A percentile compares a stretch with the other conserved stretches of the same genome.
These are phyloP conservation scores for Diplodia mutila DNA, from an alignment of 2,329 filamentous ascomycete species.

Conservation along the genomic window DNA sequence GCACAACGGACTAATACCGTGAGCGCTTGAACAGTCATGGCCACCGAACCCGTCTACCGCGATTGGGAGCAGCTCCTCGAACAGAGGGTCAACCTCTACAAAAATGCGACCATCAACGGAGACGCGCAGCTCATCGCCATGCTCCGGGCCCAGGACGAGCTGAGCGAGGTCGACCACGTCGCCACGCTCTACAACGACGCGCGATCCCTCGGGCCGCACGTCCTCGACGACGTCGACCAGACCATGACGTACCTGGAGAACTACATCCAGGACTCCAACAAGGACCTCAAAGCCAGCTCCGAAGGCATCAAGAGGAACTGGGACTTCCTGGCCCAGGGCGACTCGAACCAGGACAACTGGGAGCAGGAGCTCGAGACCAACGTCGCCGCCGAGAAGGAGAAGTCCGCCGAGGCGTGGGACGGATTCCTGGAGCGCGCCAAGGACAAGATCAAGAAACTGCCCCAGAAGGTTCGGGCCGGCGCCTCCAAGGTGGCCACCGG, in stretches of 20 bases:
- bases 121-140: too few species aligned
- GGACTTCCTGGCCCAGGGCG: neutral
- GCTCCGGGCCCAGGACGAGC: too few species aligned
- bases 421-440: neutral
- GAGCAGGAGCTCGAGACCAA: neutral
- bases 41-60: too few species aligned
- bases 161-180: neutral
- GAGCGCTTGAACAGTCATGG: too few species aligned
- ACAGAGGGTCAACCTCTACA: too few species aligned
- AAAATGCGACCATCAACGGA: too few species aligned
- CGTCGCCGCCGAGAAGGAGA: neutral
- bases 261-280: neutral
- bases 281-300: neutral
- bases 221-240: neutral
- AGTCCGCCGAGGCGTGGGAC: neutral
- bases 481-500: neutral
- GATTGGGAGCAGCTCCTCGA: too few species aligned
- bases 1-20: too few species aligned
- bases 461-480: neutral
- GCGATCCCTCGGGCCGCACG: neutral
- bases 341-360: neutral
- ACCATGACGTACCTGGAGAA: neutral
- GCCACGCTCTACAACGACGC: neutral
- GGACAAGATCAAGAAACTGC: neutral
- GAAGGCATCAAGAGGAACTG: neutral